A percentile compares a stretch with the other conserved stretches of the same genome.
phyloP scores from a whole-genome alignment of 768 basidiomycete genomes.

The Amanita pseudoporphyria region DNA sequence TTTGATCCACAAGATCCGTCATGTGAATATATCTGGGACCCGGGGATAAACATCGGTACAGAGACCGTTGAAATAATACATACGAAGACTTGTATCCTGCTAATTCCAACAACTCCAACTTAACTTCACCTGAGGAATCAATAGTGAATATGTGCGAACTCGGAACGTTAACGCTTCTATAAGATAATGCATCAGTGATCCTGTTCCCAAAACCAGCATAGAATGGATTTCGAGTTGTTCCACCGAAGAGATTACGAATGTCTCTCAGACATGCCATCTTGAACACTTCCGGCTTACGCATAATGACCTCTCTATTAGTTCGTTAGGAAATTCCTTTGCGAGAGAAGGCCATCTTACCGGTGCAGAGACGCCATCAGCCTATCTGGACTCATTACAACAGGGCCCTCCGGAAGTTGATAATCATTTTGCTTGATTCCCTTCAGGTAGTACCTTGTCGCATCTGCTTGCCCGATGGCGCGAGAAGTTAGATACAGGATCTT shows the following conservation, averaged over 20 bases:
- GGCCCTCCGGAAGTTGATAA: slow-evolving; percentile 94
- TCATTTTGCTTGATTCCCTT: slow-evolving; percentile 93
- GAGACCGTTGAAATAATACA: slow-evolving; percentile 18
- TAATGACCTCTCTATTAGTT: slow-evolving; percentile 81
- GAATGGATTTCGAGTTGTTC: slow-evolving; percentile 65
- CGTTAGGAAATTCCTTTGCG: background rate
- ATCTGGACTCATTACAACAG: slow-evolving; percentile 98
- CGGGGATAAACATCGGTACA: background rate
- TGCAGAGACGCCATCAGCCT: slow-evolving; percentile 90
- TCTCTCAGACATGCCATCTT: slow-evolving; percentile 99
- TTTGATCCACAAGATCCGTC: slow-evolving; percentile 99
- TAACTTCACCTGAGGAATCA: slow-evolving; percentile 89
- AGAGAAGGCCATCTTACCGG: slow-evolving; percentile 41
- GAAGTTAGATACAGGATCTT: slow-evolving; percentile 98
- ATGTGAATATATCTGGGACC: slow-evolving; percentile 83
- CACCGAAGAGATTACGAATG: slow-evolving; percentile 84
- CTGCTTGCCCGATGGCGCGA: slow-evolving; percentile 95
- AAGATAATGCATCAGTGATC: slow-evolving; percentile 97
- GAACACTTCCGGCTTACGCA: slow-evolving; percentile 99
- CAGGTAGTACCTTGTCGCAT: slow-evolving; percentile 90
- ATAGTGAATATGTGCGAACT: slow-evolving; percentile 96
- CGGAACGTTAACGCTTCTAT: slow-evolving; percentile 90
- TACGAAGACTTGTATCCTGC: slow-evolving; percentile 96
- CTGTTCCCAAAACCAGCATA: slow-evolving; percentile 98
- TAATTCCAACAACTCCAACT: slow-evolving; percentile 92